Evolutionary conservation across 2,329 filamentous ascomycete genomes (phyloP).

Genomic region (Thelonectria discophora): DNA sequence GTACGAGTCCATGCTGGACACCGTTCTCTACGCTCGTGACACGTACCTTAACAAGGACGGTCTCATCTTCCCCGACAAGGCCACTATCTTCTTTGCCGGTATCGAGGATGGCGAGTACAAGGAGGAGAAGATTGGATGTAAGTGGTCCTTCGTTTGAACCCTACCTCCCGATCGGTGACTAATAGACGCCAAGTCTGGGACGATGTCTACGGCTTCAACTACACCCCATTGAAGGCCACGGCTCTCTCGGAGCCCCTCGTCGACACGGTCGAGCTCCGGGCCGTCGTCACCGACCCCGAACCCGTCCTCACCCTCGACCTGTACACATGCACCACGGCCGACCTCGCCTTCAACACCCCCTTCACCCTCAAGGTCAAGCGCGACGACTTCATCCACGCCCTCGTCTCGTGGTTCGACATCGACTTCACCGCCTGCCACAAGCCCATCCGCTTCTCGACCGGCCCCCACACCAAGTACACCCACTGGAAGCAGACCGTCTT

Average conservation of each 20-base stretch:
- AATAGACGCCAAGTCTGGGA: slow-evolving; percentile 80
- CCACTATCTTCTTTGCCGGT: slow-evolving; percentile 93
- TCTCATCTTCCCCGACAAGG: slow-evolving; percentile 98
- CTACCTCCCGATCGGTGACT: not conserved
- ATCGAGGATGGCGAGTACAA: slow-evolving; percentile 99
- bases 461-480: slow-evolving; percentile 98
- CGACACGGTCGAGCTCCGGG: slow-evolving; percentile 97
- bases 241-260: slow-evolving; percentile 96
- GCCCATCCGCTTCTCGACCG: slow-evolving; percentile 94
- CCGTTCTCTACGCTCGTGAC: slow-evolving; percentile 95
- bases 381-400: slow-evolving; percentile 93
- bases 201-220: slow-evolving; percentile 98
- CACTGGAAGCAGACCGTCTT: slow-evolving; percentile 99
- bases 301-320: slow-evolving; percentile 88
- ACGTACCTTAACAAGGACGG: slow-evolving; percentile 86
- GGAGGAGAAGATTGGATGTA: slow-evolving; percentile 99
- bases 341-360: slow-evolving; percentile 83
- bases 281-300: slow-evolving; percentile 91
- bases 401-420: slow-evolving; percentile 99
- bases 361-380: slow-evolving; percentile 82
- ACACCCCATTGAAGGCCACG: slow-evolving; percentile 90
- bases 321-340: slow-evolving; percentile 84
- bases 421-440: slow-evolving; percentile 99
- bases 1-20: slow-evolving; percentile 99
- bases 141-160: slow-evolving; percentile 50